Conservation (phyloP, 2,329 filamentous ascomycete species). For the Xylaria hypoxylon region DNA sequence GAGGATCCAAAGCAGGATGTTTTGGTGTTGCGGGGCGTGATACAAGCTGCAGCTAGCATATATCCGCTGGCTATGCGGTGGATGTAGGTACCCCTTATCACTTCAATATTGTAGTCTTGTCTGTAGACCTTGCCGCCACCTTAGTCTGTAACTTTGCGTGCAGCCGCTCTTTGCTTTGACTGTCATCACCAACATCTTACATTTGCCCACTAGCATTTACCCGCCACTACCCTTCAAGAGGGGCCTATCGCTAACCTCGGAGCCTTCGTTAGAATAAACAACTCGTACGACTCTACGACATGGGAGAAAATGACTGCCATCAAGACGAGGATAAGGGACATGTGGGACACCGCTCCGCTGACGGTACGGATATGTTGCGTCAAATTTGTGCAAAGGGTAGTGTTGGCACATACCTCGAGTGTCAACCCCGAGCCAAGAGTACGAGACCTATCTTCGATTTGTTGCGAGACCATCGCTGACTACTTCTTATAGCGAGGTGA, state of each 20-base stretch:
- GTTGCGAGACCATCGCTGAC: slow-evolving; percentile 42
- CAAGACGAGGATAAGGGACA: slow-evolving; percentile 86
- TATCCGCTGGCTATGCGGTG: slow-evolving; percentile 93
- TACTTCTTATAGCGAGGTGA: slow-evolving; percentile 56
- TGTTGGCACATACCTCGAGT: slow-evolving; percentile 91
- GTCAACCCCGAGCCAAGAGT: slow-evolving; percentile 85
- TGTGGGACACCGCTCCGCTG: slow-evolving; percentile 84
- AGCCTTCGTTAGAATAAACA: slow-evolving; percentile 76
- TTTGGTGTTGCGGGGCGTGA: slow-evolving; percentile 83
- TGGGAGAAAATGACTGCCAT: slow-evolving; percentile 92
- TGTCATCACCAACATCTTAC: slow-evolving; percentile 26
- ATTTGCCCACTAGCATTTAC: slow-evolving; percentile 13
- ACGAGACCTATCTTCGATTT: slow-evolving; percentile 50
- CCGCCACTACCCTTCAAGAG: slow-evolving; percentile 17
- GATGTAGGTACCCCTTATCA: slow-evolving; percentile 76
- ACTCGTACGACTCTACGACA: slow-evolving; percentile 80
- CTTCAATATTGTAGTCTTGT: slow-evolving; percentile 46
- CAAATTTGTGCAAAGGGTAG: slow-evolving; percentile 95
- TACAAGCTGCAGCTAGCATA: slow-evolving; percentile 90
- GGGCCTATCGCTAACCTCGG: slow-evolving; percentile 46
- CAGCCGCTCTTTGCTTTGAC: slow-evolving; percentile 34
- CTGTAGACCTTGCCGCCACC: slow-evolving; percentile 44
- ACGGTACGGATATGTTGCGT: slow-evolving; percentile 92
- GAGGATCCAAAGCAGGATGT: slow-evolving; percentile 80
- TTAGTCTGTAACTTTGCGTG: slow-evolving; percentile 42